Percentiles rank a stretch among this genome's conserved stretches.
phyloP scores from a whole-genome alignment of 169 alveolate species.

The Cryptosporidium ubiquitum region DNA sequence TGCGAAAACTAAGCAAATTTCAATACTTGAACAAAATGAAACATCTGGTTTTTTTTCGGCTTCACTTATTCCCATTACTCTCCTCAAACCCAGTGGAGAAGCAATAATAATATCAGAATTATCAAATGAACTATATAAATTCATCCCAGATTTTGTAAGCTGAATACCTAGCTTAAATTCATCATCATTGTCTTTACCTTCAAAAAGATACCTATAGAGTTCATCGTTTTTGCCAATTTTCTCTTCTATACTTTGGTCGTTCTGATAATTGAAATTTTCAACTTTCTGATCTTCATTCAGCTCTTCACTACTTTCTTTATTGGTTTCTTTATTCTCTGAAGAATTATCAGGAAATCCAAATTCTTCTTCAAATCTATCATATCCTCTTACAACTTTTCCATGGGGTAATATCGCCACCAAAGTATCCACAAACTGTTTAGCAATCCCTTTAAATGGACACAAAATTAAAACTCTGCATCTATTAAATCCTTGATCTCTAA shows the following conservation, averaged over 20 bases:
- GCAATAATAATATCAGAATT: slow-evolving; percentile 88
- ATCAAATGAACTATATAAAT: slow-evolving; percentile 85
- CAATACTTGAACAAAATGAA: slow-evolving; percentile 88
- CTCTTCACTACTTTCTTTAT: background rate
- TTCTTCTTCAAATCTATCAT: slow-evolving; percentile 57
- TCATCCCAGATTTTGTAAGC: slow-evolving; percentile 80
- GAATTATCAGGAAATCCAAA: slow-evolving; percentile 38
- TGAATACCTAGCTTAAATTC: slow-evolving; percentile 88
- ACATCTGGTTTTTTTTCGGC: slow-evolving; percentile 29
- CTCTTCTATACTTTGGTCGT: background rate
- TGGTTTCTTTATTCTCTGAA: slow-evolving; percentile 32
- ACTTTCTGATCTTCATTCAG: background rate
- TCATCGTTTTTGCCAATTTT: slow-evolving; percentile 25
- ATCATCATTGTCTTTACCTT: slow-evolving; percentile 84
- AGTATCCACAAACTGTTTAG: slow-evolving; percentile 79
- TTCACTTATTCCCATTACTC: slow-evolving; percentile 77
- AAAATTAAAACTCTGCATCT: slow-evolving; percentile 84
- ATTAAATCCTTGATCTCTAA: slow-evolving; percentile 86
- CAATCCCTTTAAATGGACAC: slow-evolving; percentile 83
- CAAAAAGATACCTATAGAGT: slow-evolving; percentile 79
- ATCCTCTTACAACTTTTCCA: slow-evolving; percentile 71
- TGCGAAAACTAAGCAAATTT: slow-evolving; percentile 84
- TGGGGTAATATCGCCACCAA: slow-evolving; percentile 78
- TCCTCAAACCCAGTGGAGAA: slow-evolving; percentile 89
- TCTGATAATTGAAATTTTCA: background rate